Base-by-base conservation (phyloP, 2,329 filamentous ascomycete genomes). In the Lasiodiplodia sp. region DNA sequence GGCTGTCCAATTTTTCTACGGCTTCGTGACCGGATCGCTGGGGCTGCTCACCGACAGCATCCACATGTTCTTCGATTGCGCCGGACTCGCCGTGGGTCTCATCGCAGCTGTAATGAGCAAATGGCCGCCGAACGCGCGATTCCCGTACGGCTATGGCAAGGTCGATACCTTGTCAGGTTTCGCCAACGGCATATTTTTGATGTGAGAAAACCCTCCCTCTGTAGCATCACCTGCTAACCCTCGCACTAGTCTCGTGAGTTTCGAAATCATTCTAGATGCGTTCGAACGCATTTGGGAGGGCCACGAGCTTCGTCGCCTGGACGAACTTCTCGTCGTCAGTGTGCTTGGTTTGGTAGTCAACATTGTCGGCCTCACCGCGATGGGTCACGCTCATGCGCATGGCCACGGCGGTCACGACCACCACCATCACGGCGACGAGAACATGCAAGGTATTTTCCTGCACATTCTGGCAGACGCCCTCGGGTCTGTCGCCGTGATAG, bases 61-160 rank as follows among this genome's bases (percentile, higher is more conserved):
- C 71, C 96, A 99, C 81, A 99, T 99, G 96, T 95, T 99, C 76
- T 98, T 99, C 75, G 96, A 99, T 80, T 99, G 96, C 73, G 89
- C 97, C 44, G 96, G 95, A 23, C 86, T 99, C 34, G 88, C 92
- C 1, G 94, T 99, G 44, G 96, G 96, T 12, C 85, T 99, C 11
- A 91, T 95, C 73, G 96, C 96, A 34, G 91, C 95, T 1, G 94
- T 99, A 6, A 93, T 97, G 84, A 96, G 93, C 81, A 98, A 98
- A 80, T 97, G 96, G 94, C 94, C 94, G 1, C 92, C 94, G 0
- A 97, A 91, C 77, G 86, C 92, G 69, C 86, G 90, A 23, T 98
- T 97, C 74, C 96, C 96, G 0, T 98, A 97, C 76, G 96, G 96
- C 0, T 96, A 97, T 78, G 94, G 95, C 69, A 99, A 98, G 80